Evolutionary conservation across 1,284 basidiomycete genomes (phyloP).

Genomic region (Leccinum subrobustum): DNA sequence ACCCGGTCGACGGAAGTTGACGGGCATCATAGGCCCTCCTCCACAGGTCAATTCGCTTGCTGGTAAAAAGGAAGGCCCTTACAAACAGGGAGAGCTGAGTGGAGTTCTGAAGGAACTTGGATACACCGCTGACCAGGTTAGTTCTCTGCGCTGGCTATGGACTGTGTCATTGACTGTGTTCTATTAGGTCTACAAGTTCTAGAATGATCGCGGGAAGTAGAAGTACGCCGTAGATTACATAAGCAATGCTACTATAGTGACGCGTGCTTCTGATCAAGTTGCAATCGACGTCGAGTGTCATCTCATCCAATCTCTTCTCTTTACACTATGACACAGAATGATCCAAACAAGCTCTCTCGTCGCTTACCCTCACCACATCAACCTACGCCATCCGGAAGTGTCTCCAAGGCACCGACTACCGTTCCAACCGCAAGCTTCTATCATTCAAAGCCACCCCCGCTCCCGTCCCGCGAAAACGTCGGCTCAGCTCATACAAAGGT

Average conservation of each 20-base stretch:
- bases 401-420: conserved; percentile 22
- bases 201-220: background rate
- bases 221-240: conserved; percentile 29
- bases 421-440: conserved; percentile 32
- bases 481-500: conserved; percentile 36
- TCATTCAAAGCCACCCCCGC: conserved; percentile 32
- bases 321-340: conserved; percentile 27
- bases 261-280: conserved; percentile 28
- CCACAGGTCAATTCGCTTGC: conserved; percentile 78
- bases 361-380: conserved; percentile 26
- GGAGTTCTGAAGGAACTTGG: conserved; percentile 87
- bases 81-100: conserved; percentile 80
- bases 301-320: background rate
- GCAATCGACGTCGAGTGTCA: background rate
- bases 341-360: conserved; percentile 22
- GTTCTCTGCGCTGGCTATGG: conserved; percentile 8
- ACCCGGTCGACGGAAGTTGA: background rate
- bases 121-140: conserved; percentile 79
- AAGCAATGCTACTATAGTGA: conserved; percentile 25
- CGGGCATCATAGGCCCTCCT: conserved; percentile 63
- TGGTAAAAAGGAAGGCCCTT: conserved; percentile 72
- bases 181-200: conserved; percentile 60
- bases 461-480: conserved; percentile 31
- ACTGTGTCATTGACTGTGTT: conserved; percentile 8
- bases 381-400: conserved; percentile 14